A percentile compares a stretch with the other conserved stretches of the same genome.
phyloP scores from a whole-genome alignment of 805 yeast genomes.

The Zygosaccharomyces lentus region DNA sequence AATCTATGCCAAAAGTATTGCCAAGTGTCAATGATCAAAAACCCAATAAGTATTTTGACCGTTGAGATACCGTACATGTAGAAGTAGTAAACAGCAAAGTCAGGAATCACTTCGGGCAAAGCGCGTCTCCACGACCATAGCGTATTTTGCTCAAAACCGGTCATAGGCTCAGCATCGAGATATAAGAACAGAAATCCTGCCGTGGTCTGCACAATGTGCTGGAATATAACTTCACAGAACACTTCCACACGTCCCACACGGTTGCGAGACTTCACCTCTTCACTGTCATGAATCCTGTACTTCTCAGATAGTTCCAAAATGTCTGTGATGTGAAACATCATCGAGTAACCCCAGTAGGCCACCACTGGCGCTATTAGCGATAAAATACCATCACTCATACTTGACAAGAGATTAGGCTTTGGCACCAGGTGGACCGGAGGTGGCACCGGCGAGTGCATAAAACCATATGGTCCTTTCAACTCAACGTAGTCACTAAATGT shows the following conservation, averaged over 20 bases:
- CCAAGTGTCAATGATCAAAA: slow-evolving; percentile 86
- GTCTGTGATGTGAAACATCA: slow-evolving; percentile 72
- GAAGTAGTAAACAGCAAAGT: slow-evolving; percentile 42
- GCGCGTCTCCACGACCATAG: slow-evolving; percentile 42
- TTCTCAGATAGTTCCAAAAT: slow-evolving; percentile 67
- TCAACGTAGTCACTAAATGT: slow-evolving; percentile 11
- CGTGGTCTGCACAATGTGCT: slow-evolving; percentile 76
- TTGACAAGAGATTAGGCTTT: slow-evolving; percentile 47
- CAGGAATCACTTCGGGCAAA: slow-evolving; percentile 42
- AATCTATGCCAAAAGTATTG: slow-evolving; percentile 84
- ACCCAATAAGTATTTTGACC: slow-evolving; percentile 56
- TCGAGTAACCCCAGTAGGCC: slow-evolving; percentile 78
- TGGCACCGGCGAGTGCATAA: slow-evolving; percentile 23
- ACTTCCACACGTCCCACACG: slow-evolving; percentile 69
- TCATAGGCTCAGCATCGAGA: slow-evolving; percentile 52
- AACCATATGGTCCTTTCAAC: slow-evolving; percentile 19
- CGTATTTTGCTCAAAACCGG: slow-evolving; percentile 48
- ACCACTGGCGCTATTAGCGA: slow-evolving; percentile 73
- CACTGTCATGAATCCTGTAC: slow-evolving; percentile 89
- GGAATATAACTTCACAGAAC: slow-evolving; percentile 72
- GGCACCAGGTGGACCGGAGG: slow-evolving; percentile 31
- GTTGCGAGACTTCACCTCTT: slow-evolving; percentile 73
- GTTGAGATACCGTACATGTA: slow-evolving; percentile 64
- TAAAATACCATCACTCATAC: slow-evolving; percentile 65
- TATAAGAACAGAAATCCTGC: slow-evolving; percentile 56